Conservation (phyloP, 768 basidiomycete species). For the Hemileccinum impolitum region DNA sequence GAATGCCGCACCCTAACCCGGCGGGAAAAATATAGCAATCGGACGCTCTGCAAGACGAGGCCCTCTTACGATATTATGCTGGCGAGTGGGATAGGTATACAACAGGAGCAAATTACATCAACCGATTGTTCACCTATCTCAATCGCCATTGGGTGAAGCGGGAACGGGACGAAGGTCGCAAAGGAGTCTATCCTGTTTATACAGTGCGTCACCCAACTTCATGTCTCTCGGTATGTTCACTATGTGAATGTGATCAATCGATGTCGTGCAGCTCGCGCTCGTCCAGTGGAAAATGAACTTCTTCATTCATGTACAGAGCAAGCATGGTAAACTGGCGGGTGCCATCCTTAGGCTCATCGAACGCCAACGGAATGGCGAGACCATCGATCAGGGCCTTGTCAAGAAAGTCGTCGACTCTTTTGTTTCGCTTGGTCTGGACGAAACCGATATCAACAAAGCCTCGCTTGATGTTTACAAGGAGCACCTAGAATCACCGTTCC, state of each 20-base stretch:
- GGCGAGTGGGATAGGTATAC: constrained; percentile 96
- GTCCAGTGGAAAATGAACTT: constrained; percentile 95
- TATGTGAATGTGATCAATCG: constrained; percentile 1
- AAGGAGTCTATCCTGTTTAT: constrained; percentile 92
- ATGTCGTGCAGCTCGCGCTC: constrained; percentile 66
- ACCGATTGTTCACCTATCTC: constrained; percentile 94
- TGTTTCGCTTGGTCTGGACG: constrained; percentile 91
- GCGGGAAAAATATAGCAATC: constrained; percentile 51
- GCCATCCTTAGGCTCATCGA: constrained; percentile 90
- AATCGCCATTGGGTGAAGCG: constrained; percentile 99
- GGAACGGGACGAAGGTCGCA: constrained; percentile 95
- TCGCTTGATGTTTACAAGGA: constrained; percentile 92
- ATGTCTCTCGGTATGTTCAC: not conserved
- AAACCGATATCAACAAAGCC: constrained; percentile 85
- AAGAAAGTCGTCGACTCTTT: constrained; percentile 96
- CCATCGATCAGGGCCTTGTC: constrained; percentile 87
- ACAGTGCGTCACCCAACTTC: constrained; percentile 56
- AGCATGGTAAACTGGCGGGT: constrained; percentile 75
- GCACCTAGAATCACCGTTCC: constrained; percentile 87
- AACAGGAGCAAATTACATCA: constrained; percentile 94
- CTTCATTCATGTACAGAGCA: constrained; percentile 84
- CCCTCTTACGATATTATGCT: constrained; percentile 86
- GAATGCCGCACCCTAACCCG: constrained; percentile 11
- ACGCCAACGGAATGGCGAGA: constrained; percentile 89
- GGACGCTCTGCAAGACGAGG: constrained; percentile 81